Conservation (phyloP, 2,329 filamentous ascomycete genomes). For the Pseudonectria buxi region DNA sequence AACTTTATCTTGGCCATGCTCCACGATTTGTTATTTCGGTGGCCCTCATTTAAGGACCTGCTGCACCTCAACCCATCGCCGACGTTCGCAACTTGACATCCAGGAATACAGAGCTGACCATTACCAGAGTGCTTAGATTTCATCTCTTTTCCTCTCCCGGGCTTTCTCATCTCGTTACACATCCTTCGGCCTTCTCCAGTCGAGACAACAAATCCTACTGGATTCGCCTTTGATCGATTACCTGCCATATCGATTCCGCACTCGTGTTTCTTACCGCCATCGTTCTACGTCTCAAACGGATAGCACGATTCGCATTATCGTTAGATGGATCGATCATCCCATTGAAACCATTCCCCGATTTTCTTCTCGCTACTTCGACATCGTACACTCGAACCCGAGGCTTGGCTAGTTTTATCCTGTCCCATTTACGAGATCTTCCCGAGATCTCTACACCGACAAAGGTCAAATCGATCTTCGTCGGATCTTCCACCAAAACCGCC, state of each 20-base stretch:
- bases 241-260: slow-evolving; percentile 8
- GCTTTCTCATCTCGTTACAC: too few relatives aligned
- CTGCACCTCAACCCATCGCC: too few relatives aligned
- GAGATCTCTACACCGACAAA: slow-evolving; percentile 27
- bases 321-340: slow-evolving; percentile 29
- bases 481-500: slow-evolving; percentile 25
- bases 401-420: not conserved
- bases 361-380: not conserved
- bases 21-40: too few relatives aligned
- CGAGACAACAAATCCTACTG: too few relatives aligned
- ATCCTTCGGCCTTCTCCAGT: too few relatives aligned
- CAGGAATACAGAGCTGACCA: too few relatives aligned
- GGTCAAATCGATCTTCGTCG: slow-evolving; percentile 36
- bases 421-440: slow-evolving; percentile 1
- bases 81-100: too few relatives aligned
- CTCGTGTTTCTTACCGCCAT: slow-evolving; percentile 1
- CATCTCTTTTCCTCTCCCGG: too few relatives aligned
- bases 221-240: slow-evolving; percentile 4
- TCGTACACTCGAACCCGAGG: not conserved
- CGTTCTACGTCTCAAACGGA: slow-evolving; percentile 12
- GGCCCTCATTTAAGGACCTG: too few relatives aligned
- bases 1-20: too few relatives aligned
- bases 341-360: slow-evolving; percentile 14
- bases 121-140: too few relatives aligned
- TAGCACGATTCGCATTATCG: slow-evolving; percentile 13